A percentile compares a stretch with the other conserved stretches of the same genome.
These are phyloP conservation scores for Saccharum hybrid DNA, from an alignment of 202 grass and related monocot species.

Conservation along the genomic window DNA sequence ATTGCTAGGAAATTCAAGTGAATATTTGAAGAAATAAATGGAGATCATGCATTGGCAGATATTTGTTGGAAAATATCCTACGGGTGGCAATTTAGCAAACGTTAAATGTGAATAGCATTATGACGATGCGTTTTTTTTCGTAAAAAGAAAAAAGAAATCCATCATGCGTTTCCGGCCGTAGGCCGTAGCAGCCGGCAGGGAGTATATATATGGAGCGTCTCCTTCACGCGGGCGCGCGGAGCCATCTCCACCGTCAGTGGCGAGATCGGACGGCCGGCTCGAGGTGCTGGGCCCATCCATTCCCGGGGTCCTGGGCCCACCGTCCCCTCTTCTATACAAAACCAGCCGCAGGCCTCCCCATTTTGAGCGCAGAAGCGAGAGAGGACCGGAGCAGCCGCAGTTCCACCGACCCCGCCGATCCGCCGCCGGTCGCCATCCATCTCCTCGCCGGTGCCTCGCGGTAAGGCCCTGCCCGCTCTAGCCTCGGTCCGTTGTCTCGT, in stretches of 20 bases:
- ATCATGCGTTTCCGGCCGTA: neutral
- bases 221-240: neutral
- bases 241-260: neutral
- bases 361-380: slow-evolving; percentile 22
- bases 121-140: too few relatives aligned
- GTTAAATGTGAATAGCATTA: neutral
- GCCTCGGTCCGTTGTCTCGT: neutral
- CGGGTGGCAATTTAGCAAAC: neutral
- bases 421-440: neutral
- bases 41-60: neutral
- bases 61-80: neutral
- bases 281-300: neutral
- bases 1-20: neutral
- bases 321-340: slow-evolving; percentile 25
- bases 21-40: too few relatives aligned
- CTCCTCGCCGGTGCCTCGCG: neutral
- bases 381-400: neutral
- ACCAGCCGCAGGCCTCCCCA: neutral
- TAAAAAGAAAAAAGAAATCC: neutral
- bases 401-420: neutral
- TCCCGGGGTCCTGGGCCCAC: neutral
- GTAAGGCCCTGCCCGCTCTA: neutral
- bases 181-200: neutral
- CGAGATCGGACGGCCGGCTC: neutral
- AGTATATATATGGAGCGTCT: neutral